Evolutionary conservation across 345 rosid species (phyloP).

Genomic region (Anacardium occidentale): DNA sequence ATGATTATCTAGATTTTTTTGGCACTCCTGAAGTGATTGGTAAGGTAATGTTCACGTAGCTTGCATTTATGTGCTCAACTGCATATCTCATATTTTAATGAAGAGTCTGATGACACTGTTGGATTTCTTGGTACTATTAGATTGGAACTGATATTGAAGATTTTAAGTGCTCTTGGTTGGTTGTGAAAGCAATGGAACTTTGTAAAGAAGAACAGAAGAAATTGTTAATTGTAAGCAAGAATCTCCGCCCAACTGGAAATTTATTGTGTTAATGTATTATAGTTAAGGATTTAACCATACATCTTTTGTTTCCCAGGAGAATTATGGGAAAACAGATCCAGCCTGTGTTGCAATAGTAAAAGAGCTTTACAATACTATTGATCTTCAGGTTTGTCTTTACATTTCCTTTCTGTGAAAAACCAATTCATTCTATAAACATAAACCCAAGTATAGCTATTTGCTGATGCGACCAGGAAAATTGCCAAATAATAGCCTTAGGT

Average conservation of each 20-base stretch:
- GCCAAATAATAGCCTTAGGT: too few relatives aligned
- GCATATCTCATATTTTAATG: background rate
- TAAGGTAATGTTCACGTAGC: conserved; percentile 29
- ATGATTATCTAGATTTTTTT: conserved; percentile 49
- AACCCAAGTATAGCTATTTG: background rate
- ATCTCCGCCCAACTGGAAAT: background rate
- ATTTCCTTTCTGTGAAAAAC: background rate
- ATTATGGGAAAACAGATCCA: conserved; percentile 39
- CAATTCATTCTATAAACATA: background rate
- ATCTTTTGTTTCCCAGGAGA: conserved; percentile 29
- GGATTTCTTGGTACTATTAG: conserved; percentile 13
- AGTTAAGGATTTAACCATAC: background rate
- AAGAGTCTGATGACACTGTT: background rate
- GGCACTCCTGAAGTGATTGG: conserved; percentile 44
- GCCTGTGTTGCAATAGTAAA: conserved; percentile 33
- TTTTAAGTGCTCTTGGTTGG: conserved; percentile 51
- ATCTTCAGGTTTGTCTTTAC: conserved; percentile 34
- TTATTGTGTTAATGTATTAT: background rate
- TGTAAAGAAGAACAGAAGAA: conserved; percentile 32
- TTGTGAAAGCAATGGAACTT: conserved; percentile 36
- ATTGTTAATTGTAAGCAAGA: conserved; percentile 22
- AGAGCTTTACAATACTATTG: conserved; percentile 34
- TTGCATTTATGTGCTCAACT: background rate
- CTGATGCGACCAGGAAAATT: background rate
- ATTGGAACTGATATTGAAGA: conserved; percentile 37